Base-by-base conservation (phyloP, 2,329 filamentous ascomycete species). In the Colletotrichum liaoningense region DNA sequence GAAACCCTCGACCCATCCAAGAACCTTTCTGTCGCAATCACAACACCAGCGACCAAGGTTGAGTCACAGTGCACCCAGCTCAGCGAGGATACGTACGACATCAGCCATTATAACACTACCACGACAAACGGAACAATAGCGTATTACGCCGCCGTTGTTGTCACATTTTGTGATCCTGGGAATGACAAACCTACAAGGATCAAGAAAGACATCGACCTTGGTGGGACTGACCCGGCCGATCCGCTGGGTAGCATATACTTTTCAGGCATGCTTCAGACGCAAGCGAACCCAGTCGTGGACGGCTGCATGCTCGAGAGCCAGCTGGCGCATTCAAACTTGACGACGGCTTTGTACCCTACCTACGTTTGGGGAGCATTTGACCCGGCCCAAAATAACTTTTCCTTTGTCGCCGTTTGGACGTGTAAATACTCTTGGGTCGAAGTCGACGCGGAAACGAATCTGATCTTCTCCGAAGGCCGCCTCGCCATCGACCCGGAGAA, bases 371-470 rank as follows among this genome's bases (percentile, higher is more conserved):
- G 69, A n/a, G 28, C 24, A 7, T 57, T 35, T 22, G 42, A 52
- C 5, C 12, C 24, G 19, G 16, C n/a, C 7, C 30, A 14, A 1
- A 19, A 38, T 4, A 55, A 46, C 2, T 68, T 42, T 22, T 16
- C 60, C 7, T 60, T 19, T 19, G 16, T 66, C 11, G 16, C 58
- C 7, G 46, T 72, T 3, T 72, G 52, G 57, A 63, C 24, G 5
- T 72, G 69, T 19, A 68, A 72, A 22, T 68, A 72, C 28, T 68
- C 64, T 5, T 62, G 60, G 16, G 57, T 24, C 4, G 42, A 68
- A 28, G 26, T 72, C 4, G 58, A 72, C 19, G 63, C 58, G 16
- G 58, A 72, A 28, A 26, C 68, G 4, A 63, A 62, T 26, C 8
- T 72, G 33, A 30, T 63, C 24, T 56, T 33, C 4, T 28, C 60